Evolutionary conservation across 176 grass and related monocot species (phyloP).

Genomic region (Oryza meyeriana): DNA sequence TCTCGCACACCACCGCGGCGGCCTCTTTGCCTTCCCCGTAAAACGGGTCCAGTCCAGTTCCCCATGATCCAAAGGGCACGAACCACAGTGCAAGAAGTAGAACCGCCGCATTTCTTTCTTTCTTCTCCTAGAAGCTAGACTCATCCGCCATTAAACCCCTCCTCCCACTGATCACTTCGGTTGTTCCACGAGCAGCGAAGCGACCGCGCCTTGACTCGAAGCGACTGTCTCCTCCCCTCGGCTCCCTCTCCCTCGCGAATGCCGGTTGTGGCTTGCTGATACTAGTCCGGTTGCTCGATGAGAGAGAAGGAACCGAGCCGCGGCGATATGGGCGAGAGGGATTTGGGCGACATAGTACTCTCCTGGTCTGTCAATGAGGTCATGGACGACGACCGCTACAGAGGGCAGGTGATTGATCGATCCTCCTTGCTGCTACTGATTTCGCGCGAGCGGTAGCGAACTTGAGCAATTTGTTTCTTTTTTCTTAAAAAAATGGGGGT

Average conservation of each 20-base stretch:
- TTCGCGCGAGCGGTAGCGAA: background rate
- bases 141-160: background rate
- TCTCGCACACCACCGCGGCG: background rate
- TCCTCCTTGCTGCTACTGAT: background rate
- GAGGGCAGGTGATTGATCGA: constrained; percentile 33
- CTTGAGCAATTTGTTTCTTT: background rate
- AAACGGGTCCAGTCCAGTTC: background rate
- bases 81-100: background rate
- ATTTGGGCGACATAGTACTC: constrained; percentile 50
- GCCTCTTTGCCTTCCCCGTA: background rate
- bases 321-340: constrained; percentile 17
- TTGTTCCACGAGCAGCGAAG: background rate
- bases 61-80: background rate
- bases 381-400: constrained; percentile 38
- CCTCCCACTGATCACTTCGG: background rate
- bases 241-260: background rate
- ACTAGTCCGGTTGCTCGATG: background rate
- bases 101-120: background rate
- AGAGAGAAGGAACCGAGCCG: background rate
- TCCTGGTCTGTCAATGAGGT: constrained; percentile 51
- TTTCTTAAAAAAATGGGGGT: background rate
- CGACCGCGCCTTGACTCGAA: background rate
- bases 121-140: constrained; percentile 17
- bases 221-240: constrained; percentile 8
- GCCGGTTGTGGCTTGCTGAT: background rate